These are phyloP conservation scores for Aspergillus amoenus DNA, from an alignment of 2,329 filamentous ascomycete species.

Conservation along the genomic window DNA sequence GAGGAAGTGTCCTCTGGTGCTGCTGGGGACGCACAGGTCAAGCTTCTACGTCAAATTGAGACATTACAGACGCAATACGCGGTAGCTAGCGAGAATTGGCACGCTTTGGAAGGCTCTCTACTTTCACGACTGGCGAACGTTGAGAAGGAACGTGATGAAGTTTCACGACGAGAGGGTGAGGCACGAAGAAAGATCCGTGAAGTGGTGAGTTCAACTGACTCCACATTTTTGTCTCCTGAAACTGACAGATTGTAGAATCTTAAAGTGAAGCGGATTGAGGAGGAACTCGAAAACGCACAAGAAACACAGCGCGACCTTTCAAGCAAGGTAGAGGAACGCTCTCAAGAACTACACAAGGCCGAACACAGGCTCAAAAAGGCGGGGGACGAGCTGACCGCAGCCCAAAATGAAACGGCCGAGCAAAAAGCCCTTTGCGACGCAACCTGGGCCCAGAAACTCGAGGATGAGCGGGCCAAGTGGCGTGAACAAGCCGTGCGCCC, in stretches of 20 bases:
- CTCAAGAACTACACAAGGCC: constrained; percentile 57
- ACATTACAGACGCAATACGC: constrained; percentile 94
- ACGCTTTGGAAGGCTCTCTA: constrained; percentile 86
- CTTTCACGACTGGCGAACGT: constrained; percentile 72
- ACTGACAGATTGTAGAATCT: constrained; percentile 52
- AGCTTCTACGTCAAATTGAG: constrained; percentile 89
- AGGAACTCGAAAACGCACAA: constrained; percentile 72
- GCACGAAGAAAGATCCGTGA: constrained; percentile 88
- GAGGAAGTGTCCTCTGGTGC: constrained; percentile 86
- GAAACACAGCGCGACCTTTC: constrained; percentile 42
- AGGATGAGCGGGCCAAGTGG: constrained; percentile 65
- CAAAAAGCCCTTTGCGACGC: constrained; percentile 61
- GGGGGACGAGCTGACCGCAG: constrained; percentile 63
- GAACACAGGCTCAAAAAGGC: constrained; percentile 45
- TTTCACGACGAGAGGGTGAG: constrained; percentile 77
- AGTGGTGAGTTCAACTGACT: constrained; percentile 56
- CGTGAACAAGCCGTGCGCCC: constrained; percentile 46
- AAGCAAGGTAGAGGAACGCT: constrained; percentile 62
- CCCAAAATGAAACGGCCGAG: constrained; percentile 55
- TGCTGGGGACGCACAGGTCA: constrained; percentile 80
- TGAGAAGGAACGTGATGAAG: constrained; percentile 90
- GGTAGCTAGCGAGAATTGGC: constrained; percentile 95
- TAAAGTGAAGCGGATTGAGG: constrained; percentile 69
- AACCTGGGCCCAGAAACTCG: constrained; percentile 58
- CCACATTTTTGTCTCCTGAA: neutral